Evolutionary conservation across 2,329 filamentous ascomycete species (phyloP), one percentile per base, ranked within the genome.

Genomic region (Claviceps citrina): DNA sequence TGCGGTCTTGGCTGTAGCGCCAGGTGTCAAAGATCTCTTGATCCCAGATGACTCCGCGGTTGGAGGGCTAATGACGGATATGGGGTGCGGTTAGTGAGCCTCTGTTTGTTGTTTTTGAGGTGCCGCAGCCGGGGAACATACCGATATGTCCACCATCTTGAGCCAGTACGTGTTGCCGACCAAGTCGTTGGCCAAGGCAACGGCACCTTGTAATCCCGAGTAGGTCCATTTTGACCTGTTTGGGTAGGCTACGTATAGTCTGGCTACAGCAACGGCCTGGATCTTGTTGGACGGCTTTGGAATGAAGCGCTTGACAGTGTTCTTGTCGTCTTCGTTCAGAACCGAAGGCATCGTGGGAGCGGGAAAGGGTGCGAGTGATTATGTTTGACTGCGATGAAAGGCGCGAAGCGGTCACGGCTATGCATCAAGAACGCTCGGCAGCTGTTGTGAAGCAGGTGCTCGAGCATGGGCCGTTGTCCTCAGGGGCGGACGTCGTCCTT

Each of bases 21-120:
- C 93, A 96, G 38, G 78, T 78, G 51, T 98, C 89, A 64, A 93
- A 98, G 52, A 98, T 85, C 63, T 98, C 91, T 64, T 96, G 89
- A 54, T 94, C 87, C 85, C 85, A 95, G 53, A 95, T 81, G 38
- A 95, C 86, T 43, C 89, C 87, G 56, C 81, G 76, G 55, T 77
- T 79, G 38, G 80, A 68, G 42, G 84, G 72, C 80, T 89, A 27
- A 13, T 10, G 15, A 15, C 16, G 24, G 22, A 4, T n/a, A n/a
- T n/a, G n/a, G n/a, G n/a, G n/a, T n/a, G n/a, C n/a, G n/a, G n/a
- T n/a, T n/a, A n/a, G n/a, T n/a, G n/a, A n/a, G n/a, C n/a, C n/a
- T n/a, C n/a, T n/a, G n/a, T n/a, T n/a, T n/a, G n/a, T n/a, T n/a
- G n/a, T 27, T 27, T 27, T 4, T 12, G 26, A 13, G 7, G 26